Evolutionary conservation across 495 filamentous ascomycete species (phyloP).

Genomic region (Beverwykella pulmonaria): DNA sequence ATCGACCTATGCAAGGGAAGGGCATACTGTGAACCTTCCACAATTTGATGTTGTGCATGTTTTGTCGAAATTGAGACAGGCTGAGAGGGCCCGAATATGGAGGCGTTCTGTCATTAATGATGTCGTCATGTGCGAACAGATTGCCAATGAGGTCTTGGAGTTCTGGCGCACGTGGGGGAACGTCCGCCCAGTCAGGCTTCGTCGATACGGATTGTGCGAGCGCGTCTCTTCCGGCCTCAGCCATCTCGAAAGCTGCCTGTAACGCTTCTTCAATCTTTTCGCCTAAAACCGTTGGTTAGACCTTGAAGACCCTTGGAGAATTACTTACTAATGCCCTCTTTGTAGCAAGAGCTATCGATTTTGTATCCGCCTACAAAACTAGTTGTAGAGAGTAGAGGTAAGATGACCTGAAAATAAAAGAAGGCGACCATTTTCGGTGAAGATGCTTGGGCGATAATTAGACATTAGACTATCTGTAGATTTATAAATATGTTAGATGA

Average conservation of each 20-base stretch:
- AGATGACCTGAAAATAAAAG: too few relatives aligned
- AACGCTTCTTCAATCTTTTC: not conserved
- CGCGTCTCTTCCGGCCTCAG: not conserved
- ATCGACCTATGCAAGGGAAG: too few relatives aligned
- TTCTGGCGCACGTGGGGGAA: not conserved
- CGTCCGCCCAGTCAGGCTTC: not conserved
- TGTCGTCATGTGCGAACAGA: not conserved
- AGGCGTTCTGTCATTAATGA: not conserved
- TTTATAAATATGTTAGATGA: too few relatives aligned
- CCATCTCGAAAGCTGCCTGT: slow-evolving; percentile 1
- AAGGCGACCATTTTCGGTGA: too few relatives aligned
- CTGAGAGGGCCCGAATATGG: not conserved
- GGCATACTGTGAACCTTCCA: not conserved
- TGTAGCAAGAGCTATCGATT: slow-evolving; percentile 1
- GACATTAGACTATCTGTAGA: too few relatives aligned
- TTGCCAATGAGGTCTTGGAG: not conserved
- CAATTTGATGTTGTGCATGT: not conserved
- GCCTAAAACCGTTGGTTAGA: not conserved
- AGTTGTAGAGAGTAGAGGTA: too few relatives aligned
- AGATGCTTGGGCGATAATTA: too few relatives aligned
- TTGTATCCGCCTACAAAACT: too few relatives aligned
- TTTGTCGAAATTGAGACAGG: not conserved
- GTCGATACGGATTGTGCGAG: not conserved
- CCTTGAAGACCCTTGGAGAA: not conserved
- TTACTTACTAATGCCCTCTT: not conserved